Percentiles rank a stretch among this genome's conserved stretches.
phyloP scores from a whole-genome alignment of 2,329 filamentous ascomycete species.

The Diaporthe vaccinii region DNA sequence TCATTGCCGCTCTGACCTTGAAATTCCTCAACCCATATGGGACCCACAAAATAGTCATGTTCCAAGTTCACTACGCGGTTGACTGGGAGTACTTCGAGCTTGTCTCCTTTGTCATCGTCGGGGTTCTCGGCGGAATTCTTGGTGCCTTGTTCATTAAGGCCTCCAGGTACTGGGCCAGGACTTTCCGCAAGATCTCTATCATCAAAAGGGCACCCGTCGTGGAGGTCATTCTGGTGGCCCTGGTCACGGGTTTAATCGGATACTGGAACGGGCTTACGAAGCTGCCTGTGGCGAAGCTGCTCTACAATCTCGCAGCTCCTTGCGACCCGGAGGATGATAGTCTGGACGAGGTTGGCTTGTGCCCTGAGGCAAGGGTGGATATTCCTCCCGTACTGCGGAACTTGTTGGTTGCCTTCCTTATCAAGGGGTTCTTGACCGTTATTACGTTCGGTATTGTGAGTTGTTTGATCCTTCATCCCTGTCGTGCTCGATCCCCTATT shows the following conservation, averaged over 20 bases:
- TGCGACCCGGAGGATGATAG: constrained; percentile 79
- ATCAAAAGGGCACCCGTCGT: constrained; percentile 89
- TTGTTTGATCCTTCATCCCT: constrained; percentile 40
- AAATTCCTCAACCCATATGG: constrained; percentile 98
- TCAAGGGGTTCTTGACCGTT: constrained; percentile 90
- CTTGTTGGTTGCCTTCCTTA: constrained; percentile 83
- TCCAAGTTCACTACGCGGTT: constrained; percentile 89
- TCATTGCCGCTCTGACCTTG: constrained; percentile 88
- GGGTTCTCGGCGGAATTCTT: constrained; percentile 84
- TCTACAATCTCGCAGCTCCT: constrained; percentile 91
- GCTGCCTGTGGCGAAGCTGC: constrained; percentile 88
- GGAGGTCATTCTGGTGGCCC: constrained; percentile 89
- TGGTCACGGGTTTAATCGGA: constrained; percentile 85
- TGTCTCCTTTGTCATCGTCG: constrained; percentile 85
- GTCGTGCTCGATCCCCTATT: neutral
- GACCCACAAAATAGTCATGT: constrained; percentile 95
- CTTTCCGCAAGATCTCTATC: constrained; percentile 82
- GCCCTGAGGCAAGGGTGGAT: constrained; percentile 77
- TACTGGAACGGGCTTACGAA: constrained; percentile 96
- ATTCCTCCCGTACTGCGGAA: constrained; percentile 83
- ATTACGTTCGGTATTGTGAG: constrained; percentile 90
- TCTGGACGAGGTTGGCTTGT: constrained; percentile 79
- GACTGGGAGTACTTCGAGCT: constrained; percentile 98
- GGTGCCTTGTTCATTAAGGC: constrained; percentile 98
- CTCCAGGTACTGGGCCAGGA: constrained; percentile 88